A percentile compares a stretch with the other conserved stretches of the same genome.
phyloP scores from a whole-genome alignment of 1,139 yeast genomes.

The Cylindricascospora bacillispora region DNA sequence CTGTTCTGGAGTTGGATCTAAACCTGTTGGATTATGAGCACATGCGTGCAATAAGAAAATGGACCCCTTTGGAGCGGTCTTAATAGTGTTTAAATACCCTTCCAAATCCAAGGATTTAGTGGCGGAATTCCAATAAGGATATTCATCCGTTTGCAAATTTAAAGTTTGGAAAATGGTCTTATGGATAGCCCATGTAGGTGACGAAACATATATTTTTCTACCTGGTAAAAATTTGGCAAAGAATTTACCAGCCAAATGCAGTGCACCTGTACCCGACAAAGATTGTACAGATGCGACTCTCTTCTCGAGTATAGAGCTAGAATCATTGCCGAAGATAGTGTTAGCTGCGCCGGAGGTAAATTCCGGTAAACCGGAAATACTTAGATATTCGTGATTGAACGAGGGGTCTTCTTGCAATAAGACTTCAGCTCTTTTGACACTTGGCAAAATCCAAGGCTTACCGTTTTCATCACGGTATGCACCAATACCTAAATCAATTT shows the following conservation, averaged over 20 bases:
- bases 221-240: conserved; percentile 36
- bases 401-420: conserved; percentile 39
- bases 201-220: conserved; percentile 55
- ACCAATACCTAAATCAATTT: conserved; percentile 86
- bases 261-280: conserved; percentile 91
- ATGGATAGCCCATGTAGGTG: conserved; percentile 98
- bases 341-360: conserved; percentile 67
- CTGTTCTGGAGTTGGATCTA: conserved; percentile 79
- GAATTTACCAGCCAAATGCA: conserved; percentile 76
- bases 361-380: conserved; percentile 64
- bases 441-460: conserved; percentile 87
- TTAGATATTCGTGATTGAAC: conserved; percentile 84
- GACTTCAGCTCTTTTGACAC: conserved; percentile 64
- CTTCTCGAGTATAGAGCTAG: conserved; percentile 39
- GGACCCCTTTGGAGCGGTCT: conserved; percentile 63
- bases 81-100: conserved; percentile 58
- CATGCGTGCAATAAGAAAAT: conserved; percentile 84
- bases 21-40: conserved; percentile 97
- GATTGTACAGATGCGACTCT: conserved; percentile 71
- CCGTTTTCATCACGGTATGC: conserved; percentile 92
- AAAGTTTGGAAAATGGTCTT: conserved; percentile 59
- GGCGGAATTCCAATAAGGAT: conserved; percentile 70
- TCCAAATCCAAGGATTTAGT: conserved; percentile 51
- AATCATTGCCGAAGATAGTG: conserved; percentile 60
- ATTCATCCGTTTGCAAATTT: conserved; percentile 50